These are phyloP conservation scores for Puccinia polysora DNA, from an alignment of 1,284 basidiomycete species.

Conservation along the genomic window DNA sequence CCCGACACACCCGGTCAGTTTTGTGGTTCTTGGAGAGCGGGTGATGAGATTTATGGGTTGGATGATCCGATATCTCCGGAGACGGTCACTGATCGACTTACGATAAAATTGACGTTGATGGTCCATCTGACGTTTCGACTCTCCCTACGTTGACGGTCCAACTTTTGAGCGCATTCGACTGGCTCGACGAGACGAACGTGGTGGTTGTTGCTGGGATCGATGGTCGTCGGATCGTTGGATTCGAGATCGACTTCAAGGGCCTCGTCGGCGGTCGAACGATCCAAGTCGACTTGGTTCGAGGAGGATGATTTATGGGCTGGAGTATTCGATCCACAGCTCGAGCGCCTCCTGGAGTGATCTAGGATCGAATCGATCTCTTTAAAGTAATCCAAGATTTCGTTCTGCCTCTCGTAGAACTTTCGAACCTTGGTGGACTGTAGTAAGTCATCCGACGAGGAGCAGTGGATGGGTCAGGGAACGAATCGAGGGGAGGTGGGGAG, in stretches of 20 bases:
- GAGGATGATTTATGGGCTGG: too few relatives aligned
- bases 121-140: slow-evolving; percentile 18
- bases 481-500: too few relatives aligned
- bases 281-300: too few relatives aligned
- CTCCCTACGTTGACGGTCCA: slow-evolving; percentile 19
- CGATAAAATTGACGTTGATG: slow-evolving; percentile 28
- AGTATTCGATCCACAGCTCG: neutral
- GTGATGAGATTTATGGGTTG: too few relatives aligned
- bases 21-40: too few relatives aligned
- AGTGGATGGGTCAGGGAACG: too few relatives aligned
- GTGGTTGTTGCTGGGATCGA: neutral
- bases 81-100: too few relatives aligned
- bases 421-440: slow-evolving; percentile 18
- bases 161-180: slow-evolving; percentile 17
- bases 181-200: neutral
- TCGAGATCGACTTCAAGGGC: slow-evolving; percentile 1
- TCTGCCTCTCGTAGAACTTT: slow-evolving; percentile 36
- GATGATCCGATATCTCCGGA: too few relatives aligned
- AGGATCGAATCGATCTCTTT: slow-evolving; percentile 26
- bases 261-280: neutral
- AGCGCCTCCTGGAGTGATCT: slow-evolving; percentile 9
- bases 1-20: too few relatives aligned
- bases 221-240: too few relatives aligned
- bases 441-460: too few relatives aligned
- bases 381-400: slow-evolving; percentile 34